phyloP scores from a whole-genome alignment of 805 yeast genomes.

The Debaryomyces prosopidis region DNA sequence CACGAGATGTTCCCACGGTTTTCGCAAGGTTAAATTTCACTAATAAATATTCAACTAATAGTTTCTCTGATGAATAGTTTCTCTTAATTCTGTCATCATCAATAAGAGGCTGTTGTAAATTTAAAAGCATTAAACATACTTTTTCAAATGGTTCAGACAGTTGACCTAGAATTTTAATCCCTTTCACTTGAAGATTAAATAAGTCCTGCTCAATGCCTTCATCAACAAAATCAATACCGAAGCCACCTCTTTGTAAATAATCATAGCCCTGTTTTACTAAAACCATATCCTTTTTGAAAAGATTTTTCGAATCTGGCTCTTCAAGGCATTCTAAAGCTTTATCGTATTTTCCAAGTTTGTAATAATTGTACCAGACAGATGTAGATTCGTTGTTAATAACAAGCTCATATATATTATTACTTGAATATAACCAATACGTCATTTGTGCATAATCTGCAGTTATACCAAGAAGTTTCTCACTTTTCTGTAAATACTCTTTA shows the following conservation, averaged over 20 bases:
- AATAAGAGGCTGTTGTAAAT: slow-evolving; percentile 8
- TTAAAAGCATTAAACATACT: slow-evolving; percentile 54
- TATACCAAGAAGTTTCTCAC: slow-evolving; percentile 23
- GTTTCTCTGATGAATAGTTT: slow-evolving; percentile 17
- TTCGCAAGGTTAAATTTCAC: slow-evolving; percentile 28
- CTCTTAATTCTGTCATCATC: neutral
- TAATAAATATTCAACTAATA: slow-evolving; percentile 35
- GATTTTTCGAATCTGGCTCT: slow-evolving; percentile 11
- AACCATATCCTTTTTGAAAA: slow-evolving; percentile 28
- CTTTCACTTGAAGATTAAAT: slow-evolving; percentile 38
- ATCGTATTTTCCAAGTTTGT: slow-evolving; percentile 51
- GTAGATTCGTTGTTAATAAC: slow-evolving; percentile 65
- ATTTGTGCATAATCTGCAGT: slow-evolving; percentile 28
- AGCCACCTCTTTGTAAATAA: slow-evolving; percentile 32
- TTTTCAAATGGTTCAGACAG: slow-evolving; percentile 70
- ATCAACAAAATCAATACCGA: slow-evolving; percentile 25
- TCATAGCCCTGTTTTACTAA: slow-evolving; percentile 40
- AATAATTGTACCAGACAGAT: slow-evolving; percentile 67
- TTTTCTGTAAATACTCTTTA: slow-evolving; percentile 4
- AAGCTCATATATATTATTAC: slow-evolving; percentile 65
- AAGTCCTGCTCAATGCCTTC: slow-evolving; percentile 13
- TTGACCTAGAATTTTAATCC: slow-evolving; percentile 50
- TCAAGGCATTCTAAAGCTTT: slow-evolving; percentile 55
- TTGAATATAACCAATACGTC: slow-evolving; percentile 79
- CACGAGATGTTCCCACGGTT: slow-evolving; percentile 24